Evolutionary conservation across 495 filamentous ascomycete species (phyloP).

Genomic region (Ramalina intermedia): DNA sequence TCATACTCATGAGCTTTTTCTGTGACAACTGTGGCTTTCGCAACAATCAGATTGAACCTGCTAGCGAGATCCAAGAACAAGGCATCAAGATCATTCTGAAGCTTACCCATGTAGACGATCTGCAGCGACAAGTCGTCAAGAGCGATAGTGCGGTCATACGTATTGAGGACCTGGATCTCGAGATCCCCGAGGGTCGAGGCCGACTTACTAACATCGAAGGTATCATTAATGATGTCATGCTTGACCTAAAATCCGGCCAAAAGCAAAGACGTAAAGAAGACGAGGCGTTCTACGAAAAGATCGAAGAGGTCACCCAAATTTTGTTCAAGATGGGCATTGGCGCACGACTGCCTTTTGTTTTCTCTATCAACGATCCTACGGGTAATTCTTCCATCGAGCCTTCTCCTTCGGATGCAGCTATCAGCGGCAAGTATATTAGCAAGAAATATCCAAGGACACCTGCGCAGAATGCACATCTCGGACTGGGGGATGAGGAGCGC

Average conservation of each 20-base stretch:
- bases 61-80: conserved; percentile 77
- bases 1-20: conserved; percentile 91
- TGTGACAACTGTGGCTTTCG: conserved; percentile 78
- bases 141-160: conserved; percentile 71
- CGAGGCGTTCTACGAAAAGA: conserved; percentile 61
- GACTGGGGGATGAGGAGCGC: conserved; percentile 26
- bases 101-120: conserved; percentile 51
- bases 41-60: conserved; percentile 85
- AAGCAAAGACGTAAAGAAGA: conserved; percentile 51
- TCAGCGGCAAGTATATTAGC: conserved; percentile 56
- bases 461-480: conserved; percentile 73
- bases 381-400: conserved; percentile 98
- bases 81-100: conserved; percentile 67
- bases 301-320: conserved; percentile 55
- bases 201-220: conserved; percentile 90
- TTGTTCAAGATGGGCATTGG: conserved; percentile 59
- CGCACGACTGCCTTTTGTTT: conserved; percentile 68
- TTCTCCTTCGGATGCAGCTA: conserved; percentile 50
- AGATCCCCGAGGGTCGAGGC: conserved; percentile 77
- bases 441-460: conserved; percentile 66
- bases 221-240: conserved; percentile 56
- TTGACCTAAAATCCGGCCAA: conserved; percentile 65
- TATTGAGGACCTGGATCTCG: conserved; percentile 74
- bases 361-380: conserved; percentile 75
- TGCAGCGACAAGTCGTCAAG: conserved; percentile 79